phyloP scores from a whole-genome alignment of 2,329 filamentous ascomycete genomes.

The Xylaria sp. region DNA sequence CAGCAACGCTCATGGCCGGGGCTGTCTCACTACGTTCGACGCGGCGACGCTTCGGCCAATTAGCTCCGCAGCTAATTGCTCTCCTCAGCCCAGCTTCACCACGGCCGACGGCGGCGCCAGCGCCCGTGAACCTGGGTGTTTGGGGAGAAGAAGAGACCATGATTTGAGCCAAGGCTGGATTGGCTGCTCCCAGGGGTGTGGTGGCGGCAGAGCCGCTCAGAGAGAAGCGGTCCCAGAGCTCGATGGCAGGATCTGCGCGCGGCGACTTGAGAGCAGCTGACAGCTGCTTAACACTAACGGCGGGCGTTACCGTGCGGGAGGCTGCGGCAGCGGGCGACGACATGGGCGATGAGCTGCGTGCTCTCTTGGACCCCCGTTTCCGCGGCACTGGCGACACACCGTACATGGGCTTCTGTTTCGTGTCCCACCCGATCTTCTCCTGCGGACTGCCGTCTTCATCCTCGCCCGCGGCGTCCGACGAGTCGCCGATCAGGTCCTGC shows the following conservation, averaged over 20 bases:
- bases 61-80: conserved; percentile 74
- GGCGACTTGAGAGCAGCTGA: conserved; percentile 72
- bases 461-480: conserved; percentile 56
- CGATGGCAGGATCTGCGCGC: conserved; percentile 76
- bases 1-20: conserved; percentile 49
- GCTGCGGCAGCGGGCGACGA: conserved; percentile 69
- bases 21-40: conserved; percentile 60
- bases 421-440: conserved; percentile 71
- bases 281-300: conserved; percentile 69
- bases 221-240: conserved; percentile 82
- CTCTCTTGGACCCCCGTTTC: conserved; percentile 70
- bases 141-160: conserved; percentile 78
- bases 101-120: conserved; percentile 53
- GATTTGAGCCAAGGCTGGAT: conserved; percentile 71
- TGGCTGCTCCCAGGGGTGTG: conserved; percentile 59
- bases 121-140: conserved; percentile 58
- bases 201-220: conserved; percentile 59
- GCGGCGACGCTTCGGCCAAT: conserved; percentile 78
- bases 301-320: conserved; percentile 57
- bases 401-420: conserved; percentile 57
- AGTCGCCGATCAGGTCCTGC: conserved; percentile 66
- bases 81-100: conserved; percentile 66
- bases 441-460: conserved; percentile 65
- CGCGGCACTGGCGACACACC: conserved; percentile 61
- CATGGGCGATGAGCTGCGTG: conserved; percentile 77